Evolutionary conservation across 192 early-diverging fungal genomes (phyloP), one percentile per base, ranked within the genome.

Genomic region (Rhizoclosmatium sp.): DNA sequence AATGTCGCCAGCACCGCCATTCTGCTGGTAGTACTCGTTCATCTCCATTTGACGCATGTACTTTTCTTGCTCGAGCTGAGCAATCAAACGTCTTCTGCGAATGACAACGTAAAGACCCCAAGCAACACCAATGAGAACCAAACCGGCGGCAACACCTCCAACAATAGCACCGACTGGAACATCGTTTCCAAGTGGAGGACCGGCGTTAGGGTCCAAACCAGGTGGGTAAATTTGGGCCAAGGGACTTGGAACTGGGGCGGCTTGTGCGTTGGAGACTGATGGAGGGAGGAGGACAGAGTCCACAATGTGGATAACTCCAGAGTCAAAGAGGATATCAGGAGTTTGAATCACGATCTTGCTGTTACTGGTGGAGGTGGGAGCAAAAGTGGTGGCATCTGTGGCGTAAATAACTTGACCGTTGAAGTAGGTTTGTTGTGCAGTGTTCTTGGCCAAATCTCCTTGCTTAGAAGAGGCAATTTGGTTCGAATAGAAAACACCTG

Each of bases 281-380:
- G 75, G 75, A 1, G 75, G 75, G 9, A 76, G 64, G 54, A 80
- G 64, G 54, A 80, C 62, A 21, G 79, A 46, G 79, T 80, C 69
- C 56, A 80, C 72, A 69, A 80, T 69, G 72, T 80, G 79, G 47
- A 80, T 80, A 65, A 80, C 79, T 40, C 79, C 79, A 5, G 68
- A 73, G 56, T 80, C 79, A 46, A 80, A 80, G 2, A 71, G 44
- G 42, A 80, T 75, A 46, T 80, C 79, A 4, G 79, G 79, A 7
- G 47, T 65, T 1, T 16, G 12, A 42, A 80, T 75, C n/a, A 39
- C 49, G 72, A 80, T 51, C 19, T 74, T 74, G 4, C 62, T 47
- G 19, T 47, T 54, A n/a, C 23, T 10, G 4, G 16, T 23, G 3
- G 39, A 46, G 51, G 77, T 21, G 59, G 78, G 23, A 4, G 78